A percentile compares a stretch with the other conserved stretches of the same genome.
These are phyloP conservation scores for Strobilomyces confusus DNA, from an alignment of 768 basidiomycete genomes.

Conservation along the genomic window DNA sequence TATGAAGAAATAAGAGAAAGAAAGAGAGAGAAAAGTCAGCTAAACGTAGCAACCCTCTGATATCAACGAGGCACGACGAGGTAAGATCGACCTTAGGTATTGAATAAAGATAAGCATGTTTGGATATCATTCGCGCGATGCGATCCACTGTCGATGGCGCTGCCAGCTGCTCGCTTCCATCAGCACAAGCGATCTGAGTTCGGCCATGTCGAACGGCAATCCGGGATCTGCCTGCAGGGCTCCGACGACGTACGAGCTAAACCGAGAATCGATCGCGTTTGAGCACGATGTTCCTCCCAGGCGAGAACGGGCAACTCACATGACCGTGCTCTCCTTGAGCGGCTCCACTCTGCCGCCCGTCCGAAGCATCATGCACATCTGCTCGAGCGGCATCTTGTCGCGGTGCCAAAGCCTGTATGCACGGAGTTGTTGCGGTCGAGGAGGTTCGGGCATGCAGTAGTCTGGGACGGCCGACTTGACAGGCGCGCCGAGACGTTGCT, in stretches of 20 bases:
- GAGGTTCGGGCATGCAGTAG: slow-evolving; percentile 27
- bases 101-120: background rate
- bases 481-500: background rate
- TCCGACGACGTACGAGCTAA: slow-evolving; percentile 41
- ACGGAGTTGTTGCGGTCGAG: slow-evolving; percentile 36
- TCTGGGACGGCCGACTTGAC: slow-evolving; percentile 9
- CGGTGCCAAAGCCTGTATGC: slow-evolving; percentile 46
- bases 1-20: background rate
- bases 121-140: slow-evolving; percentile 17
- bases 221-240: slow-evolving; percentile 38
- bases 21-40: background rate
- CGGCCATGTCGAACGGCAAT: slow-evolving; percentile 34
- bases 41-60: background rate
- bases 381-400: slow-evolving; percentile 31
- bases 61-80: background rate
- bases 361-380: slow-evolving; percentile 39
- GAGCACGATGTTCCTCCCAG: background rate
- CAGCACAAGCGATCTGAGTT: slow-evolving; percentile 35
- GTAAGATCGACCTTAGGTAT: background rate
- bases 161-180: slow-evolving; percentile 41
- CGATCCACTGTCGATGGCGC: slow-evolving; percentile 38
- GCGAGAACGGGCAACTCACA: slow-evolving; percentile 31
- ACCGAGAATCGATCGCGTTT: background rate
- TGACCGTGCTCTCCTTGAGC: slow-evolving; percentile 44
- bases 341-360: slow-evolving; percentile 33